Evolutionary conservation across 176 grass and related monocot species (phyloP).

Genomic region (Aegilops bicornis): DNA sequence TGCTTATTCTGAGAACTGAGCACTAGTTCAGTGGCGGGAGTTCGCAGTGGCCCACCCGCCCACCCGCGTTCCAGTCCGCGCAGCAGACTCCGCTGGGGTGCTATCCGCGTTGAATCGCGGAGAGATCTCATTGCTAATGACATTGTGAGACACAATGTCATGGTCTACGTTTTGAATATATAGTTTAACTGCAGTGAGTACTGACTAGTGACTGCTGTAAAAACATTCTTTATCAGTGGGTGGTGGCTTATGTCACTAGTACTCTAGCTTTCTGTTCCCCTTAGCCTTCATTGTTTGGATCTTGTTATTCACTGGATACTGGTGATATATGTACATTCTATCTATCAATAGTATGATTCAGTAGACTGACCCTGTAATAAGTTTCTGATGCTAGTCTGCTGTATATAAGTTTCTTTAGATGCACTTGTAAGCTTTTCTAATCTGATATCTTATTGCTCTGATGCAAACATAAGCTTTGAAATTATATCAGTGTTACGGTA

Average conservation of each 20-base stretch:
- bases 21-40: background rate
- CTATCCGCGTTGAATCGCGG: background rate
- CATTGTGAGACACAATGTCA: background rate
- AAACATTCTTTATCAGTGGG: background rate
- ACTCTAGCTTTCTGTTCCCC: background rate
- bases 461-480: background rate
- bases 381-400: background rate
- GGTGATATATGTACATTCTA: background rate
- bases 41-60: background rate
- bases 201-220: background rate
- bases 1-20: background rate
- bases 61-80: background rate
- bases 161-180: background rate
- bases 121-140: background rate
- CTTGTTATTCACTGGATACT: conserved; percentile 1
- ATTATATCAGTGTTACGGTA: background rate
- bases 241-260: background rate
- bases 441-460: background rate
- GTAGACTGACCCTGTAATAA: background rate
- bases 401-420: background rate
- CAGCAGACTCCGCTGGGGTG: background rate
- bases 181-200: background rate
- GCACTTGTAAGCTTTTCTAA: background rate
- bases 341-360: background rate
- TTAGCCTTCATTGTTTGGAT: background rate